phyloP scores from a whole-genome alignment of 495 filamentous ascomycete genomes.

The Cudoniella acicularis region DNA sequence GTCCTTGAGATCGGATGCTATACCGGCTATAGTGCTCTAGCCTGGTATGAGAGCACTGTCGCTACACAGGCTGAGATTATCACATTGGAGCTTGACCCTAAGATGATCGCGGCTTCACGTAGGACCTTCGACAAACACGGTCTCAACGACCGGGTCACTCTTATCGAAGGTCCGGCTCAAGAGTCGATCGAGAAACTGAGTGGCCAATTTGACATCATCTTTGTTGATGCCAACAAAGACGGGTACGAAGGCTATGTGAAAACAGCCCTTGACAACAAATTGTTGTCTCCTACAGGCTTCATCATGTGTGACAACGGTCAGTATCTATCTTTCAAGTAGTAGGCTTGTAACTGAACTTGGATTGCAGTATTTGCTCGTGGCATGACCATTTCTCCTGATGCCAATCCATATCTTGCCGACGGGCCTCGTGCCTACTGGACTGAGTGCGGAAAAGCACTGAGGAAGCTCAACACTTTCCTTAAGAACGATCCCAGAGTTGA shows the following conservation, averaged over 20 bases:
- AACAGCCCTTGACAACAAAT: background rate
- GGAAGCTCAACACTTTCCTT: background rate
- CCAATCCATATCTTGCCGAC: background rate
- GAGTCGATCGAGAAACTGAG: background rate
- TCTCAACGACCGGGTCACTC: background rate
- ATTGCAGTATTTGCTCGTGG: background rate
- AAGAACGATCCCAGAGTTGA: background rate
- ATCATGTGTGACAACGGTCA: background rate
- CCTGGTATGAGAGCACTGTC: background rate
- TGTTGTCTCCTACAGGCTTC: background rate
- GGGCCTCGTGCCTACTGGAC: background rate
- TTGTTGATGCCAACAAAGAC: background rate
- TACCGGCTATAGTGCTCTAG: background rate
- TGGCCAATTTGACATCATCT: background rate
- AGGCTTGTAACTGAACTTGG: background rate
- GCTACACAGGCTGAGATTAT: background rate
- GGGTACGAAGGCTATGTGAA: background rate
- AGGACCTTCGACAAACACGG: background rate
- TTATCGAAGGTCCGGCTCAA: background rate
- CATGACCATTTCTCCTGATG: background rate
- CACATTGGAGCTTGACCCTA: background rate
- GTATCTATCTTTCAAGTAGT: background rate
- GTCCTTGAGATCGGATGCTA: background rate
- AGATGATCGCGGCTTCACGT: background rate
- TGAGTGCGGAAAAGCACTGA: background rate